A percentile compares a stretch with the other conserved stretches of the same genome.
Conservation (phyloP, 164 flowering plant species). For the Annona squamosa region DNA sequence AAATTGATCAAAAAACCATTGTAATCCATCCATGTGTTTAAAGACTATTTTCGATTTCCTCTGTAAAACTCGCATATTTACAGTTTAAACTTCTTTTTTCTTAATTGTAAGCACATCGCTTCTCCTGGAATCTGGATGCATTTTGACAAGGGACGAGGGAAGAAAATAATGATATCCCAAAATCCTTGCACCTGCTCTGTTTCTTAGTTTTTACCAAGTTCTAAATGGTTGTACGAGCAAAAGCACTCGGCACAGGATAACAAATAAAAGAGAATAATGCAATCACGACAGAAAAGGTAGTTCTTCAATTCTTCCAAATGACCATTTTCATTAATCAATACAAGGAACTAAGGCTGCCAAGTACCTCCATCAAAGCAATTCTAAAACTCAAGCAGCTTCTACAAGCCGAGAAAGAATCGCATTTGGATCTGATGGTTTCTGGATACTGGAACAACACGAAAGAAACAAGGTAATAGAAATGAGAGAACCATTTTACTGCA, state of each 20-base stretch:
- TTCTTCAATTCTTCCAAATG: not conserved
- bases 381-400: constrained; percentile 13
- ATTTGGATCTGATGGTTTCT: constrained; percentile 24
- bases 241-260: not conserved
- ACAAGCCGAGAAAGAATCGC: constrained; percentile 26
- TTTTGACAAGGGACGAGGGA: too few species aligned
- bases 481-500: not conserved
- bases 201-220: not conserved
- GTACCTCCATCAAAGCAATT: constrained; percentile 2
- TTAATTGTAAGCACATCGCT: too few species aligned
- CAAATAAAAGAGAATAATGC: not conserved
- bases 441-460: constrained; percentile 24
- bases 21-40: too few species aligned
- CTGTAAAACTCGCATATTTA: too few species aligned
- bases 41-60: too few species aligned
- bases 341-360: not conserved
- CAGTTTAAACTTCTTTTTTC: too few species aligned
- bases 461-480: not conserved
- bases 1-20: too few species aligned
- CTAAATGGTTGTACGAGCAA: not conserved
- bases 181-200: not conserved
- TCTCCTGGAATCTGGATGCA: too few species aligned
- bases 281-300: not conserved
- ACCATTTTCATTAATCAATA: too few species aligned
- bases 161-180: too few species aligned